Base-by-base conservation (phyloP, 2,329 filamentous ascomycete species). In the Lachnellula hyalina region DNA sequence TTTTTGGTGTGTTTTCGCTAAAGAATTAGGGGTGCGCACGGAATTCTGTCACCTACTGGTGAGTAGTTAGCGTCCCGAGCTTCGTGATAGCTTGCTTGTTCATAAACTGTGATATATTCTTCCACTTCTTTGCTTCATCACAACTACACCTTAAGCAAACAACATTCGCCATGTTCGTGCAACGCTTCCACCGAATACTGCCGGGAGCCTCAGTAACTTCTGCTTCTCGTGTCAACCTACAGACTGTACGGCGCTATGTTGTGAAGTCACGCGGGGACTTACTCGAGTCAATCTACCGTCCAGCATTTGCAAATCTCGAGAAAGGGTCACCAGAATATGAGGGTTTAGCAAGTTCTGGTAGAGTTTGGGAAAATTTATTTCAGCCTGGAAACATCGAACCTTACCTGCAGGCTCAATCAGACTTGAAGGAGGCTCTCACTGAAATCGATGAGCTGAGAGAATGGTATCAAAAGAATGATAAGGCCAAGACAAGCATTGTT, bases 311-410 rank as follows among this genome's bases (percentile, higher is more conserved):
- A 50, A 42, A 50, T 41, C 47, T 40, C 35, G 28, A 50, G 47
- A 50, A 41, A 50, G 47, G 35, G 1, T 58, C 57, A 34, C 25
- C 52, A 14, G 61, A 65, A 42, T 62, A 65, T 36, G 44, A 47
- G 4, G 41, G 36, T 15, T 54, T 65, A 7, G 62, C 56, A 49
- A 48, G 42, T 6, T 66, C 64, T 15, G 60, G 63, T 23, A 59
- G 45, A 32, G 49, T 61, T 19, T 65, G 62, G 62, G 62, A 66
- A 53, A 55, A 63, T 25, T 58, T 59, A 44, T 63, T 61, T 49
- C 51, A 54, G 21, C 64, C 62, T 46, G 45, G 36, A 32, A 52
- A 61, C 17, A 23, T 56, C 25, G 54, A 44, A 38, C 51, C 54
- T 34, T 56, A 52, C 28, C 38, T 53, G 46, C 44, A 53, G 44